phyloP scores from a whole-genome alignment of 1,139 yeast species.

The Lodderomyces theae region DNA sequence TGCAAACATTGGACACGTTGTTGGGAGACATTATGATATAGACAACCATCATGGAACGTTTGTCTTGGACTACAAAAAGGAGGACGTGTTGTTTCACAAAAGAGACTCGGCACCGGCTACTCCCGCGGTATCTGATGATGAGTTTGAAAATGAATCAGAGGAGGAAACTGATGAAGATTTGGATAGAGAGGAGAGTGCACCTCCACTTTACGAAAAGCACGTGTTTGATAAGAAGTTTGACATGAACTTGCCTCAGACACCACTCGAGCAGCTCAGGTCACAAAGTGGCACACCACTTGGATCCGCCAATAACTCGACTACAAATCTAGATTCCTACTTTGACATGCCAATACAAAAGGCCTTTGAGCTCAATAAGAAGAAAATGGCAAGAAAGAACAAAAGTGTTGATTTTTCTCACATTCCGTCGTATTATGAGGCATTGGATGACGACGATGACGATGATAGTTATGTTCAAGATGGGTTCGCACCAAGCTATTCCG shows the following conservation, averaged over 20 bases:
- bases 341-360: conserved; percentile 21
- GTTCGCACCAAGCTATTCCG: conserved; percentile 22
- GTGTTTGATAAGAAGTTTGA: conserved; percentile 38
- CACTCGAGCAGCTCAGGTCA: conserved; percentile 37
- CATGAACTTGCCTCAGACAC: conserved; percentile 34
- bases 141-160: conserved; percentile 16
- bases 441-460: conserved; percentile 22
- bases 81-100: conserved; percentile 36
- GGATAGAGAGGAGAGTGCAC: conserved; percentile 35
- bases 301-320: conserved; percentile 20
- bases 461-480: conserved; percentile 16
- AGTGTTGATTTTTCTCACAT: conserved; percentile 17
- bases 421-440: conserved; percentile 25
- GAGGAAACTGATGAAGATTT: conserved; percentile 22
- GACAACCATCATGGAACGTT: conserved; percentile 52
- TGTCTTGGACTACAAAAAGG: conserved; percentile 31
- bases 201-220: conserved; percentile 43
- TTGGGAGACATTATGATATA: conserved; percentile 50
- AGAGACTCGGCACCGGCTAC: conserved; percentile 16
- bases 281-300: conserved; percentile 19
- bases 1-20: conserved; percentile 47
- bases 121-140: conserved; percentile 14
- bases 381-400: conserved; percentile 7
- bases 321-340: conserved; percentile 26
- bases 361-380: conserved; percentile 10